A percentile compares a stretch with the other conserved stretches of the same genome.
Evolutionary conservation across 768 basidiomycete genomes (phyloP).

Genomic region (Lenzites betulinus): DNA sequence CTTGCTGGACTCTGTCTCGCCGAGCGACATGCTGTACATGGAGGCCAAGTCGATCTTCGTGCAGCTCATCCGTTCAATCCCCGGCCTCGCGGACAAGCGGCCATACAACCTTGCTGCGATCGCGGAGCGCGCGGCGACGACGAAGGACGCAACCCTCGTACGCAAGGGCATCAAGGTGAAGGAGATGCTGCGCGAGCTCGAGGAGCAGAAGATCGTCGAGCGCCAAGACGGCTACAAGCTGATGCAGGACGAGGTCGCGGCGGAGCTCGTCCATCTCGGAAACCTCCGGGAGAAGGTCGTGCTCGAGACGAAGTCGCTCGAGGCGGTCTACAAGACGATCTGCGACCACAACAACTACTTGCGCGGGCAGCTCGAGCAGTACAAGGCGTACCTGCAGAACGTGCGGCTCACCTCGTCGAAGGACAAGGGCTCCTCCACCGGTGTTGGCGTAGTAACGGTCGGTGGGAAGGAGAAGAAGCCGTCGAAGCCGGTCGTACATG

Average conservation of each 20-base stretch:
- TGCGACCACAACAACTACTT: slow-evolving; percentile 99
- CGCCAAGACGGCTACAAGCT: slow-evolving; percentile 81
- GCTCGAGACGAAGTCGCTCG: slow-evolving; percentile 87
- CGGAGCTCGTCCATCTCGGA: slow-evolving; percentile 94
- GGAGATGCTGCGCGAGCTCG: slow-evolving; percentile 96
- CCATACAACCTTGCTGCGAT: slow-evolving; percentile 88
- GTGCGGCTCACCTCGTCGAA: slow-evolving; percentile 88
- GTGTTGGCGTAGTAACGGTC: slow-evolving; percentile 92
- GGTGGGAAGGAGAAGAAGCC: slow-evolving; percentile 98
- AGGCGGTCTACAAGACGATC: slow-evolving; percentile 99
- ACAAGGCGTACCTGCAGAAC: slow-evolving; percentile 99
- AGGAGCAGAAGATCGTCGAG: slow-evolving; percentile 87
- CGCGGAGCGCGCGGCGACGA: slow-evolving; percentile 94
- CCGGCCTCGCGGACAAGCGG: slow-evolving; percentile 76
- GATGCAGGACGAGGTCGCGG: slow-evolving; percentile 96
- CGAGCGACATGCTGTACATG: slow-evolving; percentile 99
- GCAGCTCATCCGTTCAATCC: slow-evolving; percentile 93
- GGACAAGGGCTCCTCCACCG: slow-evolving; percentile 85
- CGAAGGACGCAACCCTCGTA: slow-evolving; percentile 94
- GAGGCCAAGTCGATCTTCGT: slow-evolving; percentile 99
- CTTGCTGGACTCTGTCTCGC: slow-evolving; percentile 95
- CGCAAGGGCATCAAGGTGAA: slow-evolving; percentile 99
- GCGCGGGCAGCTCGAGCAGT: slow-evolving; percentile 94
- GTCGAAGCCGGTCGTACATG: slow-evolving; percentile 80
- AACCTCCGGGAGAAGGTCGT: slow-evolving; percentile 96